A percentile compares a stretch with the other conserved stretches of the same genome.
Evolutionary conservation across 352 stramenopile species (phyloP).

Genomic region (Pythium monospermum): DNA sequence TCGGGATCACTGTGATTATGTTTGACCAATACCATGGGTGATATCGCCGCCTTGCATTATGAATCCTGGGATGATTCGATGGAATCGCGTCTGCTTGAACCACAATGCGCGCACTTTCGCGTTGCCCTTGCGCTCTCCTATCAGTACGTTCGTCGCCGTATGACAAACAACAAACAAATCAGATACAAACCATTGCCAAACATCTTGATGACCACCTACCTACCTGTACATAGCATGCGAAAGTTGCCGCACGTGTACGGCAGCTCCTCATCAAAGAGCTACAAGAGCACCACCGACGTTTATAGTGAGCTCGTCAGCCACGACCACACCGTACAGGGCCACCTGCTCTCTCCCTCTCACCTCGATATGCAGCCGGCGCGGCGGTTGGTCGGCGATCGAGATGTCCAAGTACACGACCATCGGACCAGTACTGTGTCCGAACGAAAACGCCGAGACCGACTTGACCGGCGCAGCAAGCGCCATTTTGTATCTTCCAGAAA

Average conservation of each 20-base stretch:
- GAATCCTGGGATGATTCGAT: constrained; percentile 98
- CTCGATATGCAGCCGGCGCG: constrained; percentile 63
- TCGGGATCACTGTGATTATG: no score
- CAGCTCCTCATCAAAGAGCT: constrained; percentile 76
- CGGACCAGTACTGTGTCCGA: constrained; percentile 29
- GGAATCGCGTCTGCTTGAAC: constrained; percentile 96
- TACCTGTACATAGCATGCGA: constrained; percentile 64
- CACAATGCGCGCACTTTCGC: constrained; percentile 43
- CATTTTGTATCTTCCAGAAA: constrained; percentile 21
- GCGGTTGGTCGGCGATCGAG: constrained; percentile 38
- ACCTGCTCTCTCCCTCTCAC: no score
- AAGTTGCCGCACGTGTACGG: constrained; percentile 65
- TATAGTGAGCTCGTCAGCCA: no score
- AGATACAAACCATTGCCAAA: no score
- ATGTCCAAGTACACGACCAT: constrained; percentile 67
- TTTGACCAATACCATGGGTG: constrained; percentile 84
- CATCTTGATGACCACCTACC: no score
- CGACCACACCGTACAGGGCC: no score
- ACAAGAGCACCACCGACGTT: neutral
- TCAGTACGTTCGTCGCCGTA: no score
- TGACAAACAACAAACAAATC: neutral
- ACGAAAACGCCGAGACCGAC: constrained; percentile 38
- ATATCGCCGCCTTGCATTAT: constrained; percentile 97
- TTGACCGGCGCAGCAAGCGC: constrained; percentile 41
- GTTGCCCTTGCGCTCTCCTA: constrained; percentile 43